Base-by-base conservation (phyloP, 106 monocot genomes). In the Posidonia australis region DNA sequence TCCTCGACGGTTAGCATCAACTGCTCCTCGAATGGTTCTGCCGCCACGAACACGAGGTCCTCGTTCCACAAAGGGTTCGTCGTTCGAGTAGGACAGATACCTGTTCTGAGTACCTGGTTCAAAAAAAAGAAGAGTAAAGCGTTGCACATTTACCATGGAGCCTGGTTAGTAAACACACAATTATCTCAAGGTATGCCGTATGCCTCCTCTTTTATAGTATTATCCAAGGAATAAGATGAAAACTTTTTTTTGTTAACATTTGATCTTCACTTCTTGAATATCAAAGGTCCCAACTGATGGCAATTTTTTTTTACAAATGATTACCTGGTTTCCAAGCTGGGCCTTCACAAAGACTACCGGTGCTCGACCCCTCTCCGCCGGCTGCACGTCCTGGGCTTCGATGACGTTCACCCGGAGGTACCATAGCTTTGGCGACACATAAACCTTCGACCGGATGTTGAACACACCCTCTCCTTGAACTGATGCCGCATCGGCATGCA, bases 11-110 rank as follows among this genome's bases (percentile, higher is more conserved):
- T 80, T 5, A 87, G 36, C 31, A 80, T 62, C 72, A 83, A 41
- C 19, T 77, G 74, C 63, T 87, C 86, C 68, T 87, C 86, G 54
- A 87, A 87, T 9, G 86, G 83, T 48, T 87, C 86, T 0, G 86
- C 86, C 31, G 70, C 86, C 19, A 82, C 86, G 45, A 87, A 87
- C 67, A 87, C 73, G 64, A 87, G 47, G 63, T 87, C 86, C 63
- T 87, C 82, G 46, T 87, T 87, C 86, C 86, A 87, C 68, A 72
- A 45, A 1, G 80, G 79, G 51, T 66, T 80, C n/a, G 51, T 27
- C 20, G 60, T 45, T 21, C 18, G 10, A 13, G 44, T 21, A 16
- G 13, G 27, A 56, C 42, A 44, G 27, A 46, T 0, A 24, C 63
- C 21, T 7, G 72, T 73, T 41, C 63, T 54, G 3, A 73, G 57